Conservation (phyloP, 805 yeast species). For the Monosporozyma servazzii region DNA sequence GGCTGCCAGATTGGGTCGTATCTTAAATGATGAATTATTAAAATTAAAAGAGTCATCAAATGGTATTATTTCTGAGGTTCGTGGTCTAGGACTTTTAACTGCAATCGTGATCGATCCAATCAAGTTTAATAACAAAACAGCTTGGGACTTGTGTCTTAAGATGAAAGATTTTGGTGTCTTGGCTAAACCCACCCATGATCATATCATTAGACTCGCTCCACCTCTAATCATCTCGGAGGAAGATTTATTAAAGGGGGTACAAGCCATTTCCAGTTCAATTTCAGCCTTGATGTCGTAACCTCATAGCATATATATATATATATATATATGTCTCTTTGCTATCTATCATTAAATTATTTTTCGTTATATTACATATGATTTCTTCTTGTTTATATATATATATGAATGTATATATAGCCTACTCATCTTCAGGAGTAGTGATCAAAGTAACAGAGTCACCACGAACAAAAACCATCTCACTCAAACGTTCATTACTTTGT, state of each 20-base stretch:
- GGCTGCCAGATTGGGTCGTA: slow-evolving; percentile 60
- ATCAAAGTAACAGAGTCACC: slow-evolving; percentile 95
- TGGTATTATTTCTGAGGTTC: slow-evolving; percentile 50
- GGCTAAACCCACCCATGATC: slow-evolving; percentile 95
- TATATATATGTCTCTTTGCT: slow-evolving; percentile 20
- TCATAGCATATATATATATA: neutral
- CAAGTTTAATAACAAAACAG: slow-evolving; percentile 80
- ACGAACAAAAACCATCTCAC: slow-evolving; percentile 90
- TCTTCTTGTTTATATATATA: neutral
- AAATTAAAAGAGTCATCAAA: slow-evolving; percentile 43
- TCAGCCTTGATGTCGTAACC: neutral
- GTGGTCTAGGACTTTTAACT: slow-evolving; percentile 80
- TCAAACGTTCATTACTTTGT: slow-evolving; percentile 42
- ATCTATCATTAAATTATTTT: neutral
- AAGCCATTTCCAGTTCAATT: slow-evolving; percentile 43
- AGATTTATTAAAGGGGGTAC: slow-evolving; percentile 75
- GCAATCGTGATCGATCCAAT: slow-evolving; percentile 86
- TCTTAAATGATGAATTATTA: slow-evolving; percentile 50
- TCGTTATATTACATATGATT: neutral
- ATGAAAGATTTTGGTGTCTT: slow-evolving; percentile 84
- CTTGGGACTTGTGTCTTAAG: slow-evolving; percentile 90
- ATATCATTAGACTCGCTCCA: slow-evolving; percentile 92
- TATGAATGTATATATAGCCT: neutral
- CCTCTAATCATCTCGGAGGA: slow-evolving; percentile 86
- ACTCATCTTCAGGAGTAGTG: slow-evolving; percentile 36